Conservation (phyloP, 2,329 filamentous ascomycete species). For the Salinomyces thailandicus region DNA sequence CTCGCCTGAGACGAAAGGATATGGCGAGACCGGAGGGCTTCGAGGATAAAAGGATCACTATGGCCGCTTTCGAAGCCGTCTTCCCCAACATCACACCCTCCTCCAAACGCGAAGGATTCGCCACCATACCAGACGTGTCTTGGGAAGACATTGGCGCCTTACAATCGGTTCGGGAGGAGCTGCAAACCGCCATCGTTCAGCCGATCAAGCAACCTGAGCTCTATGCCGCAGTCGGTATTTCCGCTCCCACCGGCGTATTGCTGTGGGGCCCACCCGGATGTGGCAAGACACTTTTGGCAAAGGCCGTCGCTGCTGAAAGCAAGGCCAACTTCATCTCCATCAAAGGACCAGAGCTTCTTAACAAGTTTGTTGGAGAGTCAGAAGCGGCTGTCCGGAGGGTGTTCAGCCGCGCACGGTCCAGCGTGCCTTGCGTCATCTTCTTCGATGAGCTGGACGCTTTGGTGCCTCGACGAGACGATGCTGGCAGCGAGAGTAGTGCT, state of each 20-base stretch:
- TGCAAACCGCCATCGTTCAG: slow-evolving; percentile 76
- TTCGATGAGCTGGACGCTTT: slow-evolving; percentile 96
- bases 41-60: slow-evolving; percentile 47
- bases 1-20: slow-evolving; percentile 25
- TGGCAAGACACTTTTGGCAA: slow-evolving; percentile 91
- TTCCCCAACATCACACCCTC: slow-evolving; percentile 68
- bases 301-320: slow-evolving; percentile 89
- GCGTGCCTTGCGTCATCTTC: slow-evolving; percentile 88
- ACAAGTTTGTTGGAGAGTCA: slow-evolving; percentile 95
- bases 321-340: slow-evolving; percentile 97
- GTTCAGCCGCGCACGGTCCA: slow-evolving; percentile 76
- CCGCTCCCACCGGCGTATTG: slow-evolving; percentile 72
- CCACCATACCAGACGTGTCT: slow-evolving; percentile 83
- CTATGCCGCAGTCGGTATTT: slow-evolving; percentile 68
- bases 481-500: slow-evolving; percentile 68
- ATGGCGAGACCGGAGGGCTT: slow-evolving; percentile 26
- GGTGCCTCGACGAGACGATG: slow-evolving; percentile 69
- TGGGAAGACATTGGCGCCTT: slow-evolving; percentile 90
- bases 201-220: slow-evolving; percentile 74
- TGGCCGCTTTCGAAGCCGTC: slow-evolving; percentile 62
- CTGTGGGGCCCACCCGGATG: slow-evolving; percentile 96
- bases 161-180: slow-evolving; percentile 63
- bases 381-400: slow-evolving; percentile 88
- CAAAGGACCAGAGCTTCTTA: slow-evolving; percentile 89
- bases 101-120: slow-evolving; percentile 86